Evolutionary conservation across 179 eudicot genomes (phyloP).

Genomic region (Nepenthes alata): DNA sequence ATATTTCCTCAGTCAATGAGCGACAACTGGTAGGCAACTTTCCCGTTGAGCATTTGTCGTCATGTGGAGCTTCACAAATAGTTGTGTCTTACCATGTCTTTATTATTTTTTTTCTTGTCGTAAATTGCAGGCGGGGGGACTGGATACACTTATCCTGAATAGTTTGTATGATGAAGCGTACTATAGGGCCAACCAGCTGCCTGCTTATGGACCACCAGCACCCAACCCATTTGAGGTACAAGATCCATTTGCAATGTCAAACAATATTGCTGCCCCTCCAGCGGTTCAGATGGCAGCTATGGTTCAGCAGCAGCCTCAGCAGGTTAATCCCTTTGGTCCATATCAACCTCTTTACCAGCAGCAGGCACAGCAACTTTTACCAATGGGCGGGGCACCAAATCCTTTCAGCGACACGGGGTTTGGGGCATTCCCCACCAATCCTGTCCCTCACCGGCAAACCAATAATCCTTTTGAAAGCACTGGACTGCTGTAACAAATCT

Average conservation of each 20-base stretch:
- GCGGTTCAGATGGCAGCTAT: constrained; percentile 53
- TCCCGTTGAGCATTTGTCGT: not conserved
- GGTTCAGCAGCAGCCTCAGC: constrained; percentile 28
- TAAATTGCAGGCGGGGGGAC: constrained; percentile 71
- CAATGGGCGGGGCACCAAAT: constrained; percentile 36
- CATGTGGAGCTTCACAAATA: not conserved
- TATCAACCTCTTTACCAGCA: constrained; percentile 50
- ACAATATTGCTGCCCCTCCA: constrained; percentile 40
- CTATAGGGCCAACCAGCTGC: constrained; percentile 75
- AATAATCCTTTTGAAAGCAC: constrained; percentile 78
- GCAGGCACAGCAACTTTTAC: constrained; percentile 30
- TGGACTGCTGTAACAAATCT: constrained; percentile 33
- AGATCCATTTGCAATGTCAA: constrained; percentile 74
- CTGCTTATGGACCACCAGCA: constrained; percentile 67
- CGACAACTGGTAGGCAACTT: constrained; percentile 61
- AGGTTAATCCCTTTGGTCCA: constrained; percentile 48
- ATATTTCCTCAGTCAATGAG: constrained; percentile 61
- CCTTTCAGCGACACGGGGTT: constrained; percentile 73
- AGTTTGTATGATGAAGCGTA: constrained; percentile 83
- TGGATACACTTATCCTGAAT: constrained; percentile 74
- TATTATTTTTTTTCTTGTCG: not conserved
- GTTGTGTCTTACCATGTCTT: not conserved
- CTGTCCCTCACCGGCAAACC: constrained; percentile 41
- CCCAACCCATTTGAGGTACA: constrained; percentile 79
- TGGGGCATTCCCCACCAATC: constrained; percentile 44